Evolutionary conservation across 75 land plant genomes (phyloP), one percentile per base, ranked within the genome.

Genomic region (Cupressus sempervirens): DNA sequence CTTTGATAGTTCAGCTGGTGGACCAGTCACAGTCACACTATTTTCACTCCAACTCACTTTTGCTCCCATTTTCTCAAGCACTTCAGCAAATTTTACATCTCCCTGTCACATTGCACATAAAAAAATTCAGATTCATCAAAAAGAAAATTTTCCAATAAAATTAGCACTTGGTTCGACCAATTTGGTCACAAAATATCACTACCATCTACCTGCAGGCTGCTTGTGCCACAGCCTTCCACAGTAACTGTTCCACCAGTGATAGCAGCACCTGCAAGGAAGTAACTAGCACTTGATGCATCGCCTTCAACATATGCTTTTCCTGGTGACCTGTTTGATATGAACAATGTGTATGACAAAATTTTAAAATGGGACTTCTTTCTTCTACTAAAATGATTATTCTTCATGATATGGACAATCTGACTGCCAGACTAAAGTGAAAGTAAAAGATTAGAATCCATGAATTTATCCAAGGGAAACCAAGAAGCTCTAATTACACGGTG

Each of bases 281-380:
- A 97, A 84, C 99, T 97, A n/a, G 99, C 99, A 91, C 99, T 97
- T 84, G 99, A 97, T 52, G 99, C 99, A 93, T 97, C 99, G 45
- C 99, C 99, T 88, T 97, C 99, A n/a, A 97, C 99, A 87, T 87
- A 96, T 76, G 97, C 98, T 82, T 87, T 91, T 82, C 99, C 99
- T 23, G 96, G 99, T 54, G 99, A 94, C 86, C 98, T 97, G 84
- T 46, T 79, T 79, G 30, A 79, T 43, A 79, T 45, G 13, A 40
- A 79, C 45, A 43, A 79, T 45, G n/a, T 13, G 67, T 34, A 81
- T 34, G 67, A 84, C 35, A 75, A 35, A 4, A 35, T 38, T 20
- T 30, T 9, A 84, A 41, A 36, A 32, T 34, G 81, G 5, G 6
- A 45, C 43, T 79, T 45, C 48, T 26, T 3, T 45, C n/a, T 45